Evolutionary conservation across 169 alveolate species (phyloP), one percentile per base, ranked within the genome.

Genomic region (Eimeria necatrix): DNA sequence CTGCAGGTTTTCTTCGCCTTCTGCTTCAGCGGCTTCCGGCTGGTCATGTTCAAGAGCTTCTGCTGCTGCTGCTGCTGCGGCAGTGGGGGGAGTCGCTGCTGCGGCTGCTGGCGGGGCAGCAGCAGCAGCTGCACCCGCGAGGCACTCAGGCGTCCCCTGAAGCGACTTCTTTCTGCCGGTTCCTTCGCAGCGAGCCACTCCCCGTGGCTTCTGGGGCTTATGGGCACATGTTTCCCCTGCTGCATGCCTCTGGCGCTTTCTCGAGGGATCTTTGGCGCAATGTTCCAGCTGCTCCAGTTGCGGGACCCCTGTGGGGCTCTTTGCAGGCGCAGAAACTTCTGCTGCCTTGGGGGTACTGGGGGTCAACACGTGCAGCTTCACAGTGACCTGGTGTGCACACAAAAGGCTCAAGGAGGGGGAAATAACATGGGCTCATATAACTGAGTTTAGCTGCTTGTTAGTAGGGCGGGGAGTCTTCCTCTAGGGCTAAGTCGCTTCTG

Each of bases 11-110:
- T 32, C 41, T 32, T 32, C 41, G 41, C 41, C 2, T 32, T 32
- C 86, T 76, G 86, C 41, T 46, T 48, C 41, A 41, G 56, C 83
- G 2, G 24, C 83, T 73, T 32, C 26, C 56, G 4, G 83, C 56
- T 6, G 10, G 5, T 20, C 26, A 9, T 41, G 83, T 53, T 20
- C 4, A n/a, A 4, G 22, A 5, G 46, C 64, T 3, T 8, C 52
- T 16, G 20, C n/a, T 68, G 78, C 78, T 68, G 78, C 12, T 68
- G 78, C 48, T 68, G 78, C 9, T 68, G 78, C 9, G n/a, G 78
- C 46, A 5, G 78, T 5, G 7, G 78, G 18, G n/a, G 78, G n/a
- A 22, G 78, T 6, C 1, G 78, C 49, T 22, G 48, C 46, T 68
- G 46, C 48, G n/a, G 8, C 46, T n/a, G 78, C 8, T 20, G 78